These are phyloP conservation scores for Capsella bursapastoris DNA, from an alignment of 345 rosid genomes.

Conservation along the genomic window DNA sequence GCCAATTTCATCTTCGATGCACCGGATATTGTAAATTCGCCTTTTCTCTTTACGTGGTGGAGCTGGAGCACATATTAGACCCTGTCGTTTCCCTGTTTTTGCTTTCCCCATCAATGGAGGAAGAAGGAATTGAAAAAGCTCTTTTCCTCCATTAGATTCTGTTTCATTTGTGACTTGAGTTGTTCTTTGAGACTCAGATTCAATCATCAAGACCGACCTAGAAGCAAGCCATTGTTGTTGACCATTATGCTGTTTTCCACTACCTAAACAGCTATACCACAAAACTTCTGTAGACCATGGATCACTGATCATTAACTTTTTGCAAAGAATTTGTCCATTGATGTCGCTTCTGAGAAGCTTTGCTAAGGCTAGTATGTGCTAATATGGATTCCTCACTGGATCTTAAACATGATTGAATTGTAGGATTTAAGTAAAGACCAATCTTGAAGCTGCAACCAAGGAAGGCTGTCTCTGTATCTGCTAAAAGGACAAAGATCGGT, in stretches of 20 bases:
- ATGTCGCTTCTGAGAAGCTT: constrained; percentile 49
- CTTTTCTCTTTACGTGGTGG: not conserved
- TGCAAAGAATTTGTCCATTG: constrained; percentile 48
- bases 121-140: not conserved
- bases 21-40: not conserved
- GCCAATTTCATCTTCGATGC: not conserved
- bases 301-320: not conserved
- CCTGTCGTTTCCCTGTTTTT: not conserved
- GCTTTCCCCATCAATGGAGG: not conserved
- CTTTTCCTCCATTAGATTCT: not conserved
- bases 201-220: not conserved
- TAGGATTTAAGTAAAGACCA: not conserved
- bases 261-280: not conserved
- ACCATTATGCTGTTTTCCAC: not conserved
- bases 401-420: constrained; percentile 46
- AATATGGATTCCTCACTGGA: constrained; percentile 61
- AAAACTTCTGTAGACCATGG: not conserved
- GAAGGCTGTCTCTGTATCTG: not conserved
- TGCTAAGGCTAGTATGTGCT: constrained; percentile 72
- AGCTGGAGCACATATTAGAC: not conserved
- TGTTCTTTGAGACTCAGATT: too few species aligned
- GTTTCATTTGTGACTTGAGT: constrained; percentile 2
- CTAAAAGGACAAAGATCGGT: not conserved
- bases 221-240: not conserved
- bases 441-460: not conserved